Evolutionary conservation across 2,329 filamentous ascomycete species (phyloP), one percentile per base, ranked within the genome.

Genomic region (Chrysoporthe austroafricana): DNA sequence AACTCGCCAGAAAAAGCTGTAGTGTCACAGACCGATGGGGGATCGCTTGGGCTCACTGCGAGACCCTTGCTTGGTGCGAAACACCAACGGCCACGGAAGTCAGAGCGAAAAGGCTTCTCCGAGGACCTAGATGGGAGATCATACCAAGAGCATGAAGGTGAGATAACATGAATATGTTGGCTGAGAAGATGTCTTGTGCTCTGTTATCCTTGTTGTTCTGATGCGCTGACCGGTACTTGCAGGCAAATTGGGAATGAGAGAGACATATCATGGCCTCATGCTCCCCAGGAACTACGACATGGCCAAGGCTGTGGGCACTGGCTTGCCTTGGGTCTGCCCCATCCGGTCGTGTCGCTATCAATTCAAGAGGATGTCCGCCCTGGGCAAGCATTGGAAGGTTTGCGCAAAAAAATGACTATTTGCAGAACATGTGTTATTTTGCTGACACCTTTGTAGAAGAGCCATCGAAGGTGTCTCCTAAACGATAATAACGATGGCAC

Each of bases 401-500:
- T 43, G 64, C 16, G 32, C 2, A 26, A 26, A 58, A 16, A 34
- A 16, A 42, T 14, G 3, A 16, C 43, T 36, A 18, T 62, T 34
- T 13, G 21, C 39, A 16, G 14, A 34, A 14, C 13, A 32, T 21
- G 21, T 26, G 2, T 11, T 7, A n/a, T 48, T 16, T 11, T 2
- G n/a, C 46, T 54, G 39, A 62, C 46, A 18, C 26, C 26, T 26
- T 26, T 18, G 21, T 46, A 66, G 64, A 46, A 26, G 26, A 48
- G 16, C 11, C 64, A 66, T n/a, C 58, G 64, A 8, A 57, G 7
- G 18, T 48, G 59, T 34, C 21, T 66, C 43, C 58, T 66, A 16
- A 66, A 66, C 42, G 64, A 66, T 42, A 66, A 66, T 16, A 58
- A 58, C 11, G 64, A 66, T 57, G 64, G 64, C 1, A 66, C 64